Evolutionary conservation across 441 rosid genomes (phyloP).

Genomic region (Monsonia emarginata): DNA sequence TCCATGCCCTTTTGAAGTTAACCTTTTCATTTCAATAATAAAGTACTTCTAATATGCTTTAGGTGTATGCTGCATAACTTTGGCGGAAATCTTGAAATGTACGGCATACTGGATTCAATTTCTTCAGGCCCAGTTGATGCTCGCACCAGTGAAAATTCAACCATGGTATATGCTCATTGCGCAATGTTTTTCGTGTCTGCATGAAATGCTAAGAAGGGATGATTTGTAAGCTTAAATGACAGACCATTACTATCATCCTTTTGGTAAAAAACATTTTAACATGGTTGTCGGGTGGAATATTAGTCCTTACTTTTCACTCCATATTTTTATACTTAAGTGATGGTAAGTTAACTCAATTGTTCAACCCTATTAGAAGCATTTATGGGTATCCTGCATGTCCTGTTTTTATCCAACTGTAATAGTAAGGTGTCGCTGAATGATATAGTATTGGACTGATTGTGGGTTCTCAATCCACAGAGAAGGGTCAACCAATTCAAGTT

Average conservation of each 20-base stretch:
- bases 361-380: neutral
- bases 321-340: neutral
- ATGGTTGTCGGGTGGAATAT: neutral
- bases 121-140: slow-evolving; percentile 88
- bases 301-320: neutral
- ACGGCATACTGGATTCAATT: slow-evolving; percentile 69
- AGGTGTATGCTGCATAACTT: slow-evolving; percentile 96
- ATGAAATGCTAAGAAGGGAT: neutral
- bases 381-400: too few species aligned
- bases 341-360: neutral
- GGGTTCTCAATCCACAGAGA: too few species aligned
- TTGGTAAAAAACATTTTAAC: neutral
- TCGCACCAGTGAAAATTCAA: slow-evolving; percentile 61
- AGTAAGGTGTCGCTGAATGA: too few species aligned
- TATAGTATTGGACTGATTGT: too few species aligned
- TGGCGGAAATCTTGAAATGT: slow-evolving; percentile 95
- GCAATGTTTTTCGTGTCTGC: slow-evolving; percentile 1
- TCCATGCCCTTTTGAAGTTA: slow-evolving; percentile 7
- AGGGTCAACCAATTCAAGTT: too few species aligned
- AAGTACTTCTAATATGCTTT: slow-evolving; percentile 16
- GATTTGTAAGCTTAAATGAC: slow-evolving; percentile 9
- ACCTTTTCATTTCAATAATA: neutral
- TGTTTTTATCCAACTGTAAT: too few species aligned
- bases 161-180: slow-evolving; percentile 53
- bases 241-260: neutral